Percentiles rank a stretch among this genome's conserved stretches.
These are phyloP conservation scores for Phlegmacium glaucopus DNA, from an alignment of 768 basidiomycete species.

Conservation along the genomic window DNA sequence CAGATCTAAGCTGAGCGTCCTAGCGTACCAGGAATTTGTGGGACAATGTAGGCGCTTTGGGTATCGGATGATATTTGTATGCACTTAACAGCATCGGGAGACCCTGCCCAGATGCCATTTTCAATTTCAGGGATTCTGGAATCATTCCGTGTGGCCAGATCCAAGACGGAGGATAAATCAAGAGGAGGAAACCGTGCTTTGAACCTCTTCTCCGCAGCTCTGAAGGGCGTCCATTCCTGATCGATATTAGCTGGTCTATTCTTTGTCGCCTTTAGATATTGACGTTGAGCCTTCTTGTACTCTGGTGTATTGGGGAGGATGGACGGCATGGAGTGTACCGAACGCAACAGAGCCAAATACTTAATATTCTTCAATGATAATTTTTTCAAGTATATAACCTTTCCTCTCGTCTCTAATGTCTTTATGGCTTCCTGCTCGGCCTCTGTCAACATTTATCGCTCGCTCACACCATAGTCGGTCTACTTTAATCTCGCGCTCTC, in stretches of 20 bases:
- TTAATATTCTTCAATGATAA: slow-evolving; percentile 7
- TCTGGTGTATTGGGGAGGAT: slow-evolving; percentile 45
- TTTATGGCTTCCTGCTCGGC: slow-evolving; percentile 67
- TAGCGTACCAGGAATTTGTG: slow-evolving; percentile 54
- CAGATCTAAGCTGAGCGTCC: background rate
- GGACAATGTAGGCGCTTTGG: slow-evolving; percentile 42
- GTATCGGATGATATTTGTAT: slow-evolving; percentile 25
- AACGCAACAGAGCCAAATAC: slow-evolving; percentile 31
- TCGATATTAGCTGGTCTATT: slow-evolving; percentile 44
- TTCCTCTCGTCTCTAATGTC: slow-evolving; percentile 47
- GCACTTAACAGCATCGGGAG: slow-evolving; percentile 32
- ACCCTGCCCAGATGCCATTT: slow-evolving; percentile 46
- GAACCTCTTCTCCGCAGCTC: slow-evolving; percentile 76
- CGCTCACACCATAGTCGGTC: slow-evolving; percentile 33
- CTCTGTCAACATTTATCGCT: slow-evolving; percentile 39
- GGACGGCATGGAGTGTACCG: slow-evolving; percentile 22
- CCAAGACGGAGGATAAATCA: slow-evolving; percentile 65
- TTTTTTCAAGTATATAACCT: background rate
- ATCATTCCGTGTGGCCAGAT: slow-evolving; percentile 51
- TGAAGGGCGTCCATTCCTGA: slow-evolving; percentile 69
- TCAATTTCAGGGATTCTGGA: slow-evolving; percentile 38
- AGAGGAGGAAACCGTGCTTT: slow-evolving; percentile 79
- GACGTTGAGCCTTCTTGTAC: slow-evolving; percentile 58
- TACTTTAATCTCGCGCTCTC: slow-evolving; percentile 23
- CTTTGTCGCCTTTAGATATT: slow-evolving; percentile 57